Percentiles rank a stretch among this genome's conserved stretches.
Evolutionary conservation across 2,329 filamentous ascomycete species (phyloP).

Genomic region (Arthrobotrys conoides): DNA sequence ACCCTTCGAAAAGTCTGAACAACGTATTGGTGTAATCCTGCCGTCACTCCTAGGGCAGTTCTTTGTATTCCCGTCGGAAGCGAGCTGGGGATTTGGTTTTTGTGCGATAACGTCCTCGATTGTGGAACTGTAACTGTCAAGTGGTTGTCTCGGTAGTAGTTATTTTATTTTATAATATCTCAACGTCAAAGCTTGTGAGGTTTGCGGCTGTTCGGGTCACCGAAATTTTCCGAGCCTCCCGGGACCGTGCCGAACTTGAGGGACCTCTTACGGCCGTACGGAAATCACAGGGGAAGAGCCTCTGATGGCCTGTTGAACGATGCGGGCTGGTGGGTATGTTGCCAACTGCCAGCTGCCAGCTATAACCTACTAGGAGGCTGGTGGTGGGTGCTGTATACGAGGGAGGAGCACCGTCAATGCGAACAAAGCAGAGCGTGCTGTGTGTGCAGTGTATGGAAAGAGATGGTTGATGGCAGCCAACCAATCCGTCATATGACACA

Average conservation of each 20-base stretch:
- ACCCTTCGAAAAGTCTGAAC: slow-evolving; percentile 48
- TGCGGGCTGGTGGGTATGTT: slow-evolving; percentile 34
- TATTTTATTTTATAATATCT: slow-evolving; percentile 21
- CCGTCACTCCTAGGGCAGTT: slow-evolving; percentile 34
- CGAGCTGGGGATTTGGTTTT: slow-evolving; percentile 4
- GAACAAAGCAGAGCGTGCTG: slow-evolving; percentile 26
- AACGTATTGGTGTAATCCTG: slow-evolving; percentile 36
- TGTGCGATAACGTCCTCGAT: slow-evolving; percentile 23
- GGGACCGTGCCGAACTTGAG: slow-evolving; percentile 58
- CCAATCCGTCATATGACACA: slow-evolving; percentile 55
- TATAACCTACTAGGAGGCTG: slow-evolving; percentile 25
- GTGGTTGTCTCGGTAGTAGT: neutral
- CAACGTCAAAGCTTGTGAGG: slow-evolving; percentile 27
- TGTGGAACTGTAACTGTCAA: slow-evolving; percentile 2
- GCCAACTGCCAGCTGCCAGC: slow-evolving; percentile 7
- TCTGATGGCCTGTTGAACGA: slow-evolving; percentile 1
- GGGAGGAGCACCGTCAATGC: slow-evolving; percentile 56
- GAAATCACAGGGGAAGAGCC: slow-evolving; percentile 27
- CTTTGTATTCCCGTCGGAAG: slow-evolving; percentile 19
- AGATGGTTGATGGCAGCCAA: slow-evolving; percentile 27
- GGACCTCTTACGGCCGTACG: slow-evolving; percentile 36
- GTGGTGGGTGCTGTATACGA: slow-evolving; percentile 45
- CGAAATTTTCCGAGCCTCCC: slow-evolving; percentile 54
- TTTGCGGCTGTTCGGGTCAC: slow-evolving; percentile 52
- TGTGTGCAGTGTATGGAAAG: slow-evolving; percentile 31